Evolutionary conservation across 495 filamentous ascomycete genomes (phyloP).

Genomic region (Aspergillus steynii): DNA sequence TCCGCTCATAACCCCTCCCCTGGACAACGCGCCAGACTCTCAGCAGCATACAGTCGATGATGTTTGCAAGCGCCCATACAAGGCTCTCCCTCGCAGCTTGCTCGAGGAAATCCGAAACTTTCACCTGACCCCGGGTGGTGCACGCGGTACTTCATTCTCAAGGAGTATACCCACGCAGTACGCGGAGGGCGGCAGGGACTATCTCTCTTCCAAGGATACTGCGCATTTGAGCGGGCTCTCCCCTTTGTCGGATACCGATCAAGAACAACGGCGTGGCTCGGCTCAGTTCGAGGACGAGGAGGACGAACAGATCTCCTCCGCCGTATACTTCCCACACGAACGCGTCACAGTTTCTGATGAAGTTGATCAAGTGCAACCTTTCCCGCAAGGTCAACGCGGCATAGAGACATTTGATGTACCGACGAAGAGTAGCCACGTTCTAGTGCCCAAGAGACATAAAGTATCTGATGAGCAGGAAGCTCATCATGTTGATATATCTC

Average conservation of each 20-base stretch:
- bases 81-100: slow-evolving; percentile 47
- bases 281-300: slow-evolving; percentile 70
- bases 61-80: slow-evolving; percentile 27
- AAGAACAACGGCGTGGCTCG: slow-evolving; percentile 39
- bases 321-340: slow-evolving; percentile 89
- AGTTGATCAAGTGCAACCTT: slow-evolving; percentile 42
- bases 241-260: slow-evolving; percentile 28
- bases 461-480: slow-evolving; percentile 35
- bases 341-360: slow-evolving; percentile 46
- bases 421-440: slow-evolving; percentile 33
- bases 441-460: slow-evolving; percentile 34
- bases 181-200: slow-evolving; percentile 35
- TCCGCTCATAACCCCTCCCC: slow-evolving; percentile 23
- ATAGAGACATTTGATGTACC: slow-evolving; percentile 36
- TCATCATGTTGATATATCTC: slow-evolving; percentile 59
- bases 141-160: slow-evolving; percentile 53
- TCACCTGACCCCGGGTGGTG: slow-evolving; percentile 56
- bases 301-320: slow-evolving; percentile 93
- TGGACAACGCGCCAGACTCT: slow-evolving; percentile 7
- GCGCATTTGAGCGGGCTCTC: slow-evolving; percentile 21
- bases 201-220: slow-evolving; percentile 27
- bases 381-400: slow-evolving; percentile 42
- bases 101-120: slow-evolving; percentile 65
- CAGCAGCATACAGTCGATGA: slow-evolving; percentile 24
- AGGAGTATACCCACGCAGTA: slow-evolving; percentile 53